Conservation (phyloP, 169 alveolate genomes). For the Hepatocystis sp. region DNA sequence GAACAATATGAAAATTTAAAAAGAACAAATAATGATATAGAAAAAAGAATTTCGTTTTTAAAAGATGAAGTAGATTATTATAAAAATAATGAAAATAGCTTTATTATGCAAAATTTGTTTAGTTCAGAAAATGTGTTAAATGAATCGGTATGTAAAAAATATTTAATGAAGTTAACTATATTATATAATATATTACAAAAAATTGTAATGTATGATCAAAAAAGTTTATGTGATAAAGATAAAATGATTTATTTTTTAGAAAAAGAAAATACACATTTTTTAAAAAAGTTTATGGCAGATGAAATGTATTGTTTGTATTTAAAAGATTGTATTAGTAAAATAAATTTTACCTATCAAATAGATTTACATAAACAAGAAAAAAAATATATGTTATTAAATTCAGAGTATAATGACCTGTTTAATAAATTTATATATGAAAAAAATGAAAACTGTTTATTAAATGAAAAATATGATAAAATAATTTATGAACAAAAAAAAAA, state of each 20-base stretch:
- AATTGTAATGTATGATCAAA: slow-evolving; percentile 69
- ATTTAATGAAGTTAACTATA: slow-evolving; percentile 41
- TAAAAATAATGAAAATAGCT: slow-evolving; percentile 73
- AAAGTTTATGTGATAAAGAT: slow-evolving; percentile 30
- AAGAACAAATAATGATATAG: slow-evolving; percentile 54
- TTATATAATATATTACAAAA: slow-evolving; percentile 47
- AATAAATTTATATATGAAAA: slow-evolving; percentile 53
- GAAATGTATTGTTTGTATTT: slow-evolving; percentile 63
- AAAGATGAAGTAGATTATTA: slow-evolving; percentile 74
- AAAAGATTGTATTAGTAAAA: slow-evolving; percentile 75
- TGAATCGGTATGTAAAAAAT: slow-evolving; percentile 48
- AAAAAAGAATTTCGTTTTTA: slow-evolving; percentile 48
- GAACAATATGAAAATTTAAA: slow-evolving; percentile 61
- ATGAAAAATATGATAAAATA: slow-evolving; percentile 69
- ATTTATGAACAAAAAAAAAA: slow-evolving; percentile 64
- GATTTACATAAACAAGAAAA: slow-evolving; percentile 76
- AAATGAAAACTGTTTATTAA: slow-evolving; percentile 55
- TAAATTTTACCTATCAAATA: slow-evolving; percentile 67
- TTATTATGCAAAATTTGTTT: slow-evolving; percentile 72
- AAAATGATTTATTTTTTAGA: slow-evolving; percentile 49
- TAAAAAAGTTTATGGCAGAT: slow-evolving; percentile 69
- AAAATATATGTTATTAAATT: slow-evolving; percentile 53
- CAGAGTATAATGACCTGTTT: slow-evolving; percentile 67
- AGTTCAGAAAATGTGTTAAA: slow-evolving; percentile 58
- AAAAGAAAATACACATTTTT: slow-evolving; percentile 73